Base-by-base conservation (phyloP, 805 yeast species). In the Groenewaldozyma tartarivorans region DNA sequence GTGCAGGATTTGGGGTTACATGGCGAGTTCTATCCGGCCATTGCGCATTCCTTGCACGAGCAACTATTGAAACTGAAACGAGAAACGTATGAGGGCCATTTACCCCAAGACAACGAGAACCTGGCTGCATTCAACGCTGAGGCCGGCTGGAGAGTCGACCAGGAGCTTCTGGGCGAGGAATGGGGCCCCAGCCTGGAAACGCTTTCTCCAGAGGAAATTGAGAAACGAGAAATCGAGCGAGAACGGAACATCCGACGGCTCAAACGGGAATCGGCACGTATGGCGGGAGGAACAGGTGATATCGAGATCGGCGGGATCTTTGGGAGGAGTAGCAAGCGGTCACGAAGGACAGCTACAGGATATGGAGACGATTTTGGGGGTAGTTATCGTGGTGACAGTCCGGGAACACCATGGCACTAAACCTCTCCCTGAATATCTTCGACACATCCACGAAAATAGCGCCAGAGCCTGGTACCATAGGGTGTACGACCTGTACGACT, bases 171-270 rank as follows among this genome's bases (percentile, higher is more conserved):
- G 20, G 95, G 94, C 24, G 82, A 78, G 29, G 68, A 65, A 11
- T 92, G 96, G 94, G 79, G 80, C 41, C 98, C 98, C 20, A 71
- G 77, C 33, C 81, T 90, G 4, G 97, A 90, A 60, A 75, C 77
- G 11, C 69, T 92, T 44, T 78, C 92, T 1, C 88, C 84, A 41
- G 86, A 88, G 75, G 98, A 92, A 61, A 85, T 92, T 43, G 96
- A 90, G 57, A 81, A 81, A 63, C 74, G 97, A 50, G 97, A 92
- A 58, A 86, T 87, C 51, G 98, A 92, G 62, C 78, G 94, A 55
- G 96, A 88, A 52, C 74, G 97, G 60, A 87, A 83, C 57, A 71
- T 86, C 46, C 75, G 98, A 61, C 77, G 98, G 56, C 69, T 88
- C 56, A 90, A 94, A 68, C 77, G 98, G 62, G 97, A 92, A 58